Evolutionary conservation across 2,329 filamentous ascomycete species (phyloP).

Genomic region (Exophiala aquamarina): DNA sequence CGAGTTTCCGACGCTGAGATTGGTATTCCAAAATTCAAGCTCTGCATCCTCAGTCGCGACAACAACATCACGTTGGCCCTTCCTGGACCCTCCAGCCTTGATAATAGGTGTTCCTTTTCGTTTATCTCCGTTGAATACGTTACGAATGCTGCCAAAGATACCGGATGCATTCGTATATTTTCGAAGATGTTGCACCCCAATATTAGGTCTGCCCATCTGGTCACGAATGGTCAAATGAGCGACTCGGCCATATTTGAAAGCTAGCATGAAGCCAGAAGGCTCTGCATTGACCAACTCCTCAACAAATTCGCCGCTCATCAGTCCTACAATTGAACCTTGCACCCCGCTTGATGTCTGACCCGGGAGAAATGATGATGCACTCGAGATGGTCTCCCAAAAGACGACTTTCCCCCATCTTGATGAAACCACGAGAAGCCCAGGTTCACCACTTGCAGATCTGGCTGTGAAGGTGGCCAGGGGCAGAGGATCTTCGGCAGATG

Average conservation of each 20-base stretch:
- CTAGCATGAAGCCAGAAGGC: conserved; percentile 80
- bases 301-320: conserved; percentile 77
- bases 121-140: conserved; percentile 68
- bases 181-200: conserved; percentile 75
- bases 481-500: conserved; percentile 66
- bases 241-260: conserved; percentile 80
- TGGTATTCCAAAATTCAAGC: conserved; percentile 83
- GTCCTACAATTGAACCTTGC: conserved; percentile 69
- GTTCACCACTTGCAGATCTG: conserved; percentile 74
- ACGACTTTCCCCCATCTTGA: conserved; percentile 80
- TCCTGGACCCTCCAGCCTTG: conserved; percentile 65
- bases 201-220: conserved; percentile 77
- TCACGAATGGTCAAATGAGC: conserved; percentile 86
- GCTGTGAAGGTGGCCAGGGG: conserved; percentile 83
- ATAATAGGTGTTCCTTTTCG: conserved; percentile 80
- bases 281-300: conserved; percentile 80
- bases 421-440: conserved; percentile 83
- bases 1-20: conserved; percentile 80
- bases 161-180: conserved; percentile 60
- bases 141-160: conserved; percentile 78
- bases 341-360: conserved; percentile 78
- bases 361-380: conserved; percentile 78
- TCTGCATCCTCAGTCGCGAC: conserved; percentile 75
- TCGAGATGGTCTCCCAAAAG: conserved; percentile 95
- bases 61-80: conserved; percentile 82